A percentile compares a stretch with the other conserved stretches of the same genome.
These are phyloP conservation scores for Cryptosporidium sp. DNA, from an alignment of 169 alveolate genomes.

Conservation along the genomic window DNA sequence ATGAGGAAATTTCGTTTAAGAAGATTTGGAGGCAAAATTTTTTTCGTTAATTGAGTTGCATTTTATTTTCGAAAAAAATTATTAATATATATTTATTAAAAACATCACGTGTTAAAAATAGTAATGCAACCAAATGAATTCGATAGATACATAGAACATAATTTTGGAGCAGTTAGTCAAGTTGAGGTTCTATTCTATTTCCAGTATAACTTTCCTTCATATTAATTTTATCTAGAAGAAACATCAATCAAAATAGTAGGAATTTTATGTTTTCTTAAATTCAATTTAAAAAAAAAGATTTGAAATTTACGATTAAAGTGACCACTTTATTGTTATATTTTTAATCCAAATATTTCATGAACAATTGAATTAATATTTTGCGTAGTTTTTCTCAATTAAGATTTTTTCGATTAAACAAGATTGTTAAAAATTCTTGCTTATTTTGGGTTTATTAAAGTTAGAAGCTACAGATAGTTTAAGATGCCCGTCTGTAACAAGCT, in stretches of 20 bases:
- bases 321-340: constrained; percentile 82
- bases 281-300: constrained; percentile 76
- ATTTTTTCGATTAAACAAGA: neutral
- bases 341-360: constrained; percentile 92
- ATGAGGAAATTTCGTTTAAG: constrained; percentile 9
- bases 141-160: constrained; percentile 83
- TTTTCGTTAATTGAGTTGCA: constrained; percentile 20
- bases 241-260: constrained; percentile 88
- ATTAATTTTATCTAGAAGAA: constrained; percentile 92
- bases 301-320: constrained; percentile 3
- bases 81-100: constrained; percentile 71
- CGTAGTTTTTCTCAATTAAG: too few relatives aligned
- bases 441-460: constrained; percentile 84
- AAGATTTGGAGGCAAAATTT: constrained; percentile 39
- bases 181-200: constrained; percentile 81
- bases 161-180: constrained; percentile 87
- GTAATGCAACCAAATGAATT: constrained; percentile 86
- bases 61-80: constrained; percentile 4
- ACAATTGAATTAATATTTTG: constrained; percentile 13
- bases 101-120: constrained; percentile 83
- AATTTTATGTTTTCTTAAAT: constrained; percentile 77
- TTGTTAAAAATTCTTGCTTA: constrained; percentile 78
- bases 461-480: constrained; percentile 81
- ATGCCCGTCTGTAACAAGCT: constrained; percentile 89
- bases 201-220: constrained; percentile 81